Conservation (phyloP, 1,139 yeast genomes). For the Scheffersomyces stambukii region DNA sequence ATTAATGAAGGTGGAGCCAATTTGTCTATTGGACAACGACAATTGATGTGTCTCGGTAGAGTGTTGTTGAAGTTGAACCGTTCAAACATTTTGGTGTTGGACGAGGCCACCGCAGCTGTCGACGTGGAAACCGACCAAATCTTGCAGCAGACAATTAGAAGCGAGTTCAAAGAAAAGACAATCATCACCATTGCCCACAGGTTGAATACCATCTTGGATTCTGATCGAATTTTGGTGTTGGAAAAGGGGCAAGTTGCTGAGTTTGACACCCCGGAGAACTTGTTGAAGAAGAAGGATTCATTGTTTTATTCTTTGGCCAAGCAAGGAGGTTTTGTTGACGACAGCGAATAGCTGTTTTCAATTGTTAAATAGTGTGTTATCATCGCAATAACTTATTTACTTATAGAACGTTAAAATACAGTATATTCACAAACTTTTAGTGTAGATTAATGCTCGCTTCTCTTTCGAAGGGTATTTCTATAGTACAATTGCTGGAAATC, state of each 20-base stretch:
- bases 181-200: constrained; percentile 94
- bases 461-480: constrained; percentile 65
- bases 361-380: too few species aligned
- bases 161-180: constrained; percentile 61
- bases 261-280: constrained; percentile 72
- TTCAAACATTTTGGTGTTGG: constrained; percentile 69
- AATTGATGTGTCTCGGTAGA: constrained; percentile 69
- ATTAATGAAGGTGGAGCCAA: constrained; percentile 72
- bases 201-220: constrained; percentile 86
- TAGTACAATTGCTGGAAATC: constrained; percentile 65
- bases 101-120: constrained; percentile 86
- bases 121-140: constrained; percentile 76
- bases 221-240: constrained; percentile 82
- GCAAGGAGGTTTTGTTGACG: constrained; percentile 54
- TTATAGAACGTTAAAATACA: too few species aligned
- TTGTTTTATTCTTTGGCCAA: constrained; percentile 74
- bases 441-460: constrained; percentile 72
- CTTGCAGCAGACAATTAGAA: constrained; percentile 69
- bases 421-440: too few species aligned
- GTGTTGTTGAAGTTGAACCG: constrained; percentile 78
- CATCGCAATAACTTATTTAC: constrained; percentile 3
- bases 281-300: constrained; percentile 64
- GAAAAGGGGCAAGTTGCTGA: constrained; percentile 85
- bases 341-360: constrained; percentile 14
- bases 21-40: constrained; percentile 75